These are phyloP conservation scores for Penicillium freii DNA, from an alignment of 2,329 filamentous ascomycete genomes.

Conservation along the genomic window DNA sequence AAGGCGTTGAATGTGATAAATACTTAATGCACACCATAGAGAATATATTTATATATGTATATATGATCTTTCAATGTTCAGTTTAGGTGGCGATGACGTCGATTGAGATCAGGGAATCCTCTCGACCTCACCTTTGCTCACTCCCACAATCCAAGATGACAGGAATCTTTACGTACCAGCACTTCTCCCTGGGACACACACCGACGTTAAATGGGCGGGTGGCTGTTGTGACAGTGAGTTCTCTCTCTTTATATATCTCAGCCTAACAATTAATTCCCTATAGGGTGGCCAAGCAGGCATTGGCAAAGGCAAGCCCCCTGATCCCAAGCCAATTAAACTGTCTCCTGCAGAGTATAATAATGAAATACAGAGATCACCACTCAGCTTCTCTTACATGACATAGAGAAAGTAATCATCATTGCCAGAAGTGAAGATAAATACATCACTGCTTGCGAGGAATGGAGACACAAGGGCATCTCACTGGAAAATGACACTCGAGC, in stretches of 20 bases:
- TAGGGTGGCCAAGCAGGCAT: conserved; percentile 33
- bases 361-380: conserved; percentile 27
- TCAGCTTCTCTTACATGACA: conserved; percentile 32
- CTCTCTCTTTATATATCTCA: background rate
- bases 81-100: background rate
- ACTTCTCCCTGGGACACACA: conserved; percentile 29
- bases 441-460: conserved; percentile 23
- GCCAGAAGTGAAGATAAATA: conserved; percentile 27
- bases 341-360: background rate
- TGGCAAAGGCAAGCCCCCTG: conserved; percentile 22
- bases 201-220: conserved; percentile 29
- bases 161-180: conserved; percentile 27
- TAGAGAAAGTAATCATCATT: conserved; percentile 31
- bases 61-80: too few relatives aligned
- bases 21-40: conserved; percentile 8
- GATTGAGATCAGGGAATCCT: too few relatives aligned
- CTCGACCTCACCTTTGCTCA: background rate
- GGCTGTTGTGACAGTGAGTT: conserved; percentile 30
- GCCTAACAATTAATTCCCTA: background rate
- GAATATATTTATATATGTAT: background rate
- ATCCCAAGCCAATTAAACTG: background rate
- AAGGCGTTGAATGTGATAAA: conserved; percentile 6
- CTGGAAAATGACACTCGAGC: conserved; percentile 21
- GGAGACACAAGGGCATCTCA: conserved; percentile 20
- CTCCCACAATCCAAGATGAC: conserved; percentile 20